phyloP scores from a whole-genome alignment of 176 grass and related monocot genomes.

The Zea mays region DNA sequence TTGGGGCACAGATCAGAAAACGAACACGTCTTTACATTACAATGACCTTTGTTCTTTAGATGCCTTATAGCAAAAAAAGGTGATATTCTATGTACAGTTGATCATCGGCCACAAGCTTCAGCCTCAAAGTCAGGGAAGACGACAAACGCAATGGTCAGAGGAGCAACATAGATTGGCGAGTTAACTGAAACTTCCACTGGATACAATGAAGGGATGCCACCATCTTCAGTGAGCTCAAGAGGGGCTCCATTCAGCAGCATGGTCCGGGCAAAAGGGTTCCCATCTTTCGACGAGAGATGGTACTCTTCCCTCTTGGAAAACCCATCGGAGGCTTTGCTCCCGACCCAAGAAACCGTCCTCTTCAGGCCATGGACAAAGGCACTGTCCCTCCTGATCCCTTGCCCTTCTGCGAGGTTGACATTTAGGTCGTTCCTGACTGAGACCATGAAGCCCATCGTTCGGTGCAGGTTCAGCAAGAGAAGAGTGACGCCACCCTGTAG shows the following conservation, averaged over 20 bases:
- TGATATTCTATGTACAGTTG: slow-evolving; percentile 16
- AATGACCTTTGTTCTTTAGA: not conserved
- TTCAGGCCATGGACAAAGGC: slow-evolving; percentile 63
- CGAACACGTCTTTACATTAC: slow-evolving; percentile 6
- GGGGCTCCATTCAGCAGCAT: slow-evolving; percentile 80
- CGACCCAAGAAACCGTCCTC: slow-evolving; percentile 81
- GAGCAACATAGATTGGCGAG: slow-evolving; percentile 60
- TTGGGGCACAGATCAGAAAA: slow-evolving; percentile 37
- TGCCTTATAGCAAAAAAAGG: not conserved
- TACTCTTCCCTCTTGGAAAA: slow-evolving; percentile 77
- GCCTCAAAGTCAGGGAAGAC: slow-evolving; percentile 89
- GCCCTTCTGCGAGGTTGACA: slow-evolving; percentile 47
- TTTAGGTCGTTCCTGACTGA: slow-evolving; percentile 71
- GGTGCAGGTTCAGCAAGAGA: slow-evolving; percentile 86
- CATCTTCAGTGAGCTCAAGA: slow-evolving; percentile 67
- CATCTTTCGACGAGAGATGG: slow-evolving; percentile 59
- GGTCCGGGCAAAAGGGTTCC: slow-evolving; percentile 55
- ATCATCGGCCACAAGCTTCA: slow-evolving; percentile 54
- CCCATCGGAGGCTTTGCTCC: slow-evolving; percentile 69
- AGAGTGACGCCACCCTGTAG: slow-evolving; percentile 64
- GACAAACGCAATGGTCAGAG: slow-evolving; percentile 72
- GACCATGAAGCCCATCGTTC: slow-evolving; percentile 58
- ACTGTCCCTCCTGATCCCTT: slow-evolving; percentile 55
- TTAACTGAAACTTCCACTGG: slow-evolving; percentile 53
- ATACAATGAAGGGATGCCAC: slow-evolving; percentile 57